phyloP scores from a whole-genome alignment of 129 eudicot genomes.

The Saussurea involucrata region DNA sequence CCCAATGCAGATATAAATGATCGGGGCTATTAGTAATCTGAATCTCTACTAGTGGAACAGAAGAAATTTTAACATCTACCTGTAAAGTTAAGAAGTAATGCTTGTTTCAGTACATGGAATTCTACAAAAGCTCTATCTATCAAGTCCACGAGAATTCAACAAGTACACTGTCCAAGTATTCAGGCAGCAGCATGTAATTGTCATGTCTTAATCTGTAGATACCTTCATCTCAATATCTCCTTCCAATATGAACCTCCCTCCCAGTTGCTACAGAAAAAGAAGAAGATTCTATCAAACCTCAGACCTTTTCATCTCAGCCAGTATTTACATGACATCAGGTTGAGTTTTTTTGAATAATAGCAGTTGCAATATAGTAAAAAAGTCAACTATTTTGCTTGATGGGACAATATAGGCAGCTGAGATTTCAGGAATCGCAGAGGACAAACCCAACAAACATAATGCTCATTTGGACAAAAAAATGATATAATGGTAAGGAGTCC shows the following conservation, averaged over 20 bases:
- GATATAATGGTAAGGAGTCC: neutral
- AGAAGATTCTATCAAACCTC: constrained; percentile 16
- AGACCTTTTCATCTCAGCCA: constrained; percentile 4
- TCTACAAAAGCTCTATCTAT: constrained; percentile 2
- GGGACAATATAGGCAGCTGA: neutral
- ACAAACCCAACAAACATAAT: constrained; percentile 2
- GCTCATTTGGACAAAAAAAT: neutral
- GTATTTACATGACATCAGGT: neutral
- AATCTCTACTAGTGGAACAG: constrained; percentile 45
- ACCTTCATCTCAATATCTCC: constrained; percentile 87
- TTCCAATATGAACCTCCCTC: constrained; percentile 60
- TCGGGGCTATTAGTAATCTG: constrained; percentile 53
- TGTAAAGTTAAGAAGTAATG: constrained; percentile 27
- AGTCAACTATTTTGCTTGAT: neutral
- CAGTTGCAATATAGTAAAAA: neutral
- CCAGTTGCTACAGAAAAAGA: constrained; percentile 44
- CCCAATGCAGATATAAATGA: constrained; percentile 76
- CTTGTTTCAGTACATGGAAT: constrained; percentile 7
- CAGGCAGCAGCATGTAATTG: neutral
- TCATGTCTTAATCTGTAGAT: constrained; percentile 8
- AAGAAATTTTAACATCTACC: constrained; percentile 53
- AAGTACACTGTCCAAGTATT: neutral
- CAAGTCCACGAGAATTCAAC: constrained; percentile 1
- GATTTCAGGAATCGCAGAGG: neutral
- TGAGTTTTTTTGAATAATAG: neutral